Evolutionary conservation across 2,329 filamentous ascomycete genomes (phyloP).

Genomic region (Sordariomycetes sp.): DNA sequence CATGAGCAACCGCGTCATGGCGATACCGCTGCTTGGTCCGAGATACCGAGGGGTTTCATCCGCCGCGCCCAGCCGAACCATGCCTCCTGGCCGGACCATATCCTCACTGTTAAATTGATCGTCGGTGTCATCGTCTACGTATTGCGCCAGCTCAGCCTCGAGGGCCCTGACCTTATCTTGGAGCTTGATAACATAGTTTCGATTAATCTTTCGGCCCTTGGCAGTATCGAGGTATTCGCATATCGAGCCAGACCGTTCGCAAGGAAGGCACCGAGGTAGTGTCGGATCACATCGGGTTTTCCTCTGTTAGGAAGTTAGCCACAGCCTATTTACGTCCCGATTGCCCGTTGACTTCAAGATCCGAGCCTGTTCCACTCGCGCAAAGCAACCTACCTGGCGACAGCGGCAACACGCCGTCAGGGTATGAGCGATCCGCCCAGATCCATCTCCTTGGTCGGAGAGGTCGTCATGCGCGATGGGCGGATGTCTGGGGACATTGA

Average conservation of each 20-base stretch:
- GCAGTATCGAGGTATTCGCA: slow-evolving; percentile 95
- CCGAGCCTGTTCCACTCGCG: not conserved
- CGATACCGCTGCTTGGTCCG: slow-evolving; percentile 89
- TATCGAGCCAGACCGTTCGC: slow-evolving; percentile 79
- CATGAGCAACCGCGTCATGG: slow-evolving; percentile 91
- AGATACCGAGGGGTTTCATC: slow-evolving; percentile 84
- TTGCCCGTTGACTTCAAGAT: not conserved
- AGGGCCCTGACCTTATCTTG: slow-evolving; percentile 78
- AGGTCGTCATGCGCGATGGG: slow-evolving; percentile 27
- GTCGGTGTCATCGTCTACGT: slow-evolving; percentile 67
- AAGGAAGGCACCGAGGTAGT: slow-evolving; percentile 83
- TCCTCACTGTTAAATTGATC: slow-evolving; percentile 67
- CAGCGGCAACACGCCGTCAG: slow-evolving; percentile 74
- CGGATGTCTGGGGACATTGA: slow-evolving; percentile 17
- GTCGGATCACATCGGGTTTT: slow-evolving; percentile 95
- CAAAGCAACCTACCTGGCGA: slow-evolving; percentile 51
- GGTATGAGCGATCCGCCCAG: slow-evolving; percentile 64
- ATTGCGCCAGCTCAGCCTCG: slow-evolving; percentile 70
- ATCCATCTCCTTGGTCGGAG: slow-evolving; percentile 29
- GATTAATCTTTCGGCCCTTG: slow-evolving; percentile 76
- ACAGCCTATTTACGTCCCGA: not conserved
- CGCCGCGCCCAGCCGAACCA: slow-evolving; percentile 74
- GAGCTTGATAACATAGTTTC: slow-evolving; percentile 85
- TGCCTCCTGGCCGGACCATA: slow-evolving; percentile 76
- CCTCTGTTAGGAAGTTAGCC: too few relatives aligned